phyloP scores from a whole-genome alignment of 2,329 filamentous ascomycete species.

The Colletotrichum cereale region DNA sequence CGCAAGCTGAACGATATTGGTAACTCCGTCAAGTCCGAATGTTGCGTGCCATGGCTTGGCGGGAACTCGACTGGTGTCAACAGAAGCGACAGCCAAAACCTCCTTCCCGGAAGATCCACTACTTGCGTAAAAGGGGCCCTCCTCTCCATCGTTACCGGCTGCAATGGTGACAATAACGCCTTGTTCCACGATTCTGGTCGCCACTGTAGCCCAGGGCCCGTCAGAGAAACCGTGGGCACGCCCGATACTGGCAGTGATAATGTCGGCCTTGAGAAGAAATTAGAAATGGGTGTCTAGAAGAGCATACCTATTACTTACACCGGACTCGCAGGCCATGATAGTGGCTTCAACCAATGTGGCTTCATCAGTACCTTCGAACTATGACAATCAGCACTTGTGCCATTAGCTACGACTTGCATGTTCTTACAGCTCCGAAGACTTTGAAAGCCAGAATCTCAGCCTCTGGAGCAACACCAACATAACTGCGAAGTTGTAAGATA shows the following conservation, averaged over 20 bases:
- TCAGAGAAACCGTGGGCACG: slow-evolving; percentile 31
- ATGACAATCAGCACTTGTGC: not conserved
- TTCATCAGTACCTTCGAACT: slow-evolving; percentile 40
- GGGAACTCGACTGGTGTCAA: slow-evolving; percentile 48
- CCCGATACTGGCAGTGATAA: slow-evolving; percentile 38
- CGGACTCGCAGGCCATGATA: slow-evolving; percentile 39
- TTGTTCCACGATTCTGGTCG: slow-evolving; percentile 42
- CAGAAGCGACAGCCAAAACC: slow-evolving; percentile 59
- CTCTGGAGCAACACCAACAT: slow-evolving; percentile 45
- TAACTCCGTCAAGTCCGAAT: slow-evolving; percentile 44
- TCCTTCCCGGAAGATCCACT: slow-evolving; percentile 56
- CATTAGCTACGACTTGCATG: not conserved
- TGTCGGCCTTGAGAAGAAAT: slow-evolving; percentile 14
- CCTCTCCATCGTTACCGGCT: slow-evolving; percentile 63
- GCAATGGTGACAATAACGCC: slow-evolving; percentile 64
- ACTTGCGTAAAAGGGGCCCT: slow-evolving; percentile 61
- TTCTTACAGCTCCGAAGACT: slow-evolving; percentile 43
- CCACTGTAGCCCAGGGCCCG: slow-evolving; percentile 34
- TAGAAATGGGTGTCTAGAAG: rapidly evolving
- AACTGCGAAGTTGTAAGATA: slow-evolving; percentile 1
- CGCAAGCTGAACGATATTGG: slow-evolving; percentile 45
- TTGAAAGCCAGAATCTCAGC: slow-evolving; percentile 44
- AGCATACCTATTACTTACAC: not conserved
- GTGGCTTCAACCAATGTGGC: slow-evolving; percentile 35
- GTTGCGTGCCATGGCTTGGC: slow-evolving; percentile 47